Evolutionary conservation across 1,139 yeast species (phyloP).

Genomic region (Candida tetrigidarum): DNA sequence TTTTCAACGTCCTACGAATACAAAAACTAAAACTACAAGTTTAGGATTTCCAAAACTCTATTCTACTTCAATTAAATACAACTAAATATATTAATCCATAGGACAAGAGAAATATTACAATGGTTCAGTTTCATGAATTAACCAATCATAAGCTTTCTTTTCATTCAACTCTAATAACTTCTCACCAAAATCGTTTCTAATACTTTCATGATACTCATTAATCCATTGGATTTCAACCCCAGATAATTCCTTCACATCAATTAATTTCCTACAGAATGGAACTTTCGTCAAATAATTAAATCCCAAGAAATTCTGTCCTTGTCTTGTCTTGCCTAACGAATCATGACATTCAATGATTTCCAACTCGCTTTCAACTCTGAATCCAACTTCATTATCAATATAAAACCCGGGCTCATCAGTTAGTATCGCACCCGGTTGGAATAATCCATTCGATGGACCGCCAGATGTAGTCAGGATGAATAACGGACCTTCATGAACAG

Average conservation of each 20-base stretch:
- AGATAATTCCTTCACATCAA: conserved; percentile 41
- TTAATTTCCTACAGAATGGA: conserved; percentile 54
- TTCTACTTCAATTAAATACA: conserved; percentile 27
- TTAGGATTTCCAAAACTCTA: conserved; percentile 30
- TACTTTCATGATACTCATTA: conserved; percentile 46
- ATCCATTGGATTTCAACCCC: conserved; percentile 55
- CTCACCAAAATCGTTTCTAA: conserved; percentile 40
- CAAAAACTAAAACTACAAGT: conserved; percentile 25
- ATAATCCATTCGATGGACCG: conserved; percentile 36
- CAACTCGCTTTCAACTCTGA: conserved; percentile 58
- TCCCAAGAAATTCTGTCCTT: conserved; percentile 40
- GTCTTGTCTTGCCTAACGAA: conserved; percentile 37
- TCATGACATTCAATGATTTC: conserved; percentile 42
- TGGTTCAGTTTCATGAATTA: conserved; percentile 40
- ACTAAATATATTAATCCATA: conserved; percentile 5
- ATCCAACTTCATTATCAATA: conserved; percentile 54
- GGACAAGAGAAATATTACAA: conserved; percentile 21
- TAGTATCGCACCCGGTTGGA: conserved; percentile 51
- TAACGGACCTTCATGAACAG: conserved; percentile 61
- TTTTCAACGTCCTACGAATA: conserved; percentile 38
- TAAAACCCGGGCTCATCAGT: conserved; percentile 65
- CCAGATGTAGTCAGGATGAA: conserved; percentile 45
- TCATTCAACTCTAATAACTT: conserved; percentile 43
- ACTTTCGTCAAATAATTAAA: conserved; percentile 57
- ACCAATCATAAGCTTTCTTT: conserved; percentile 43